These are phyloP conservation scores for Tulasnella sp. DNA, from an alignment of 768 basidiomycete species.

Conservation along the genomic window DNA sequence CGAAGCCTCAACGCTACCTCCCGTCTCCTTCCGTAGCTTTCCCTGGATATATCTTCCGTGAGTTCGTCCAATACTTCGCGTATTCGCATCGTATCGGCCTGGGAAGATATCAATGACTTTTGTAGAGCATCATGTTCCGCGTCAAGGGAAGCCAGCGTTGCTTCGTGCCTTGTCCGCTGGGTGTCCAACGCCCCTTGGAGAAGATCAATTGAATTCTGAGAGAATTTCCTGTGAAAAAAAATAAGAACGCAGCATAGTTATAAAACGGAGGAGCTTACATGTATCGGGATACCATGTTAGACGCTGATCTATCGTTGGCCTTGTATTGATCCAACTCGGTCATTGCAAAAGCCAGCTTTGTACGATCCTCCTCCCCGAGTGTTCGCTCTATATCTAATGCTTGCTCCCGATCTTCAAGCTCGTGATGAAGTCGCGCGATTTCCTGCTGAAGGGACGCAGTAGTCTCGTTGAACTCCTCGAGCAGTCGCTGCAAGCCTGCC, in stretches of 20 bases:
- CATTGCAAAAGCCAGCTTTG: conserved; percentile 34
- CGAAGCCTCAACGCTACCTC: conserved; percentile 55
- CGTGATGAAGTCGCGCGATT: conserved; percentile 31
- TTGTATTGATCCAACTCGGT: conserved; percentile 35
- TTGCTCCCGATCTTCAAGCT: conserved; percentile 33
- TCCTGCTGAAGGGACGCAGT: conserved; percentile 36
- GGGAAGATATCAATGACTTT: conserved; percentile 33
- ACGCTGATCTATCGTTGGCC: conserved; percentile 32
- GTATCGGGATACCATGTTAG: conserved; percentile 73
- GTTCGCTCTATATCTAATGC: conserved; percentile 37
- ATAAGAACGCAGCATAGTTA: neutral
- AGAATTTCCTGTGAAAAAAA: conserved; percentile 54
- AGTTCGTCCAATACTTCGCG: conserved; percentile 53
- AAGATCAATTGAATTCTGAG: conserved; percentile 54
- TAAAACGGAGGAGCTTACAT: conserved; percentile 39
- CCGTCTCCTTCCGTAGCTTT: conserved; percentile 55
- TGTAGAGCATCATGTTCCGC: conserved; percentile 37
- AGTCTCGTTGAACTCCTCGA: conserved; percentile 38
- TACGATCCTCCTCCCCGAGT: conserved; percentile 31
- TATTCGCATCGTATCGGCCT: conserved; percentile 32
- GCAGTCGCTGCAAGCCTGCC: conserved; percentile 35
- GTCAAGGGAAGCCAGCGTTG: conserved; percentile 45
- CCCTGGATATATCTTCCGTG: conserved; percentile 55
- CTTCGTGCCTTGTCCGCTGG: conserved; percentile 47
- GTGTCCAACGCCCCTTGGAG: conserved; percentile 49